Conservation (phyloP, 2,329 filamentous ascomycete species). For the Fusarium sp. region DNA sequence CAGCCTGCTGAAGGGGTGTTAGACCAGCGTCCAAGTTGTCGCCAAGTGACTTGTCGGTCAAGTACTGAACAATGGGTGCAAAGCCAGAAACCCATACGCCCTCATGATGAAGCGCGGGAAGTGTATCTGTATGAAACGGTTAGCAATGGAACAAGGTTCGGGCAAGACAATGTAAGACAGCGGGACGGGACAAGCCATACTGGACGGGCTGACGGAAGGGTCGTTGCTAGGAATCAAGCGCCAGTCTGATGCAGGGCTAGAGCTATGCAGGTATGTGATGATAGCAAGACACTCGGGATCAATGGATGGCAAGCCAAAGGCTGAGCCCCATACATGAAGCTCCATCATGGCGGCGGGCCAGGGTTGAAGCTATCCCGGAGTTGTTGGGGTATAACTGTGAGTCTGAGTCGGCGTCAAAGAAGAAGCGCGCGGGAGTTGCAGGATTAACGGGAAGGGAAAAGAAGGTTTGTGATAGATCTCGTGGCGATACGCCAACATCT, state of each 20-base stretch:
- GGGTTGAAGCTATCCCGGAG: constrained; percentile 23
- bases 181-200: constrained; percentile 59
- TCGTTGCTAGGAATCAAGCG: constrained; percentile 79
- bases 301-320: constrained; percentile 88
- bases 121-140: constrained; percentile 56
- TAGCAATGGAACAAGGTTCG: constrained; percentile 36
- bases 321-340: constrained; percentile 90
- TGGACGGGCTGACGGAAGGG: constrained; percentile 74
- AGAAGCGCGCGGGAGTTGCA: constrained; percentile 21
- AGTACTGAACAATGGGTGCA: constrained; percentile 67
- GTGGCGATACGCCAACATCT: constrained; percentile 23
- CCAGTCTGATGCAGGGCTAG: constrained; percentile 71
- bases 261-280: constrained; percentile 78
- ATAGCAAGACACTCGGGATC: constrained; percentile 90
- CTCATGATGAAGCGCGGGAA: constrained; percentile 66
- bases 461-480: constrained; percentile 14
- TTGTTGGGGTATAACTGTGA: constrained; percentile 17
- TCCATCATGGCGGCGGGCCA: constrained; percentile 57
- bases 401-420: constrained; percentile 3
- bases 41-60: constrained; percentile 55
- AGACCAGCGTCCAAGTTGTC: constrained; percentile 55
- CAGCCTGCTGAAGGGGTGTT: constrained; percentile 56
- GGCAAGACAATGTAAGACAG: constrained; percentile 10
- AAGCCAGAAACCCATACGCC: constrained; percentile 70
- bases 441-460: neutral